Evolutionary conservation across 306 rosid genomes (phyloP), one percentile per base, ranked within the genome.

Genomic region (Inga oerstediana): DNA sequence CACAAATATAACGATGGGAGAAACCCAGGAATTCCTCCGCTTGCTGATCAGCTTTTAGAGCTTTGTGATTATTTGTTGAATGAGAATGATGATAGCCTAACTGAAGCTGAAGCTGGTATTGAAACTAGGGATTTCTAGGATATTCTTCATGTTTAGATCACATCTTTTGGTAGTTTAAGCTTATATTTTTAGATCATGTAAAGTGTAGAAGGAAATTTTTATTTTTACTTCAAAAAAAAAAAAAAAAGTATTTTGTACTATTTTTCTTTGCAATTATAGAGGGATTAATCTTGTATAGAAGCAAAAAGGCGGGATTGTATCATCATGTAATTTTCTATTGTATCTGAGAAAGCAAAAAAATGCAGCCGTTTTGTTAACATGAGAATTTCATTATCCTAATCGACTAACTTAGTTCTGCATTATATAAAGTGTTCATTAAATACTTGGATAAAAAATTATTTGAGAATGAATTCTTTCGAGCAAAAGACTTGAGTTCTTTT

Each of bases 1-100:
- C 99, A 95, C 74, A 82, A 22, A 85, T 96, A 96, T 67, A 96
- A 96, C 32, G 93, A 92, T 8, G 91, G 98, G 20, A 89, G 98
- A 72, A 91, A 96, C 81, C 99, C 99, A 7, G 91, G 92, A 49
- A 96, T 96, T 80, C 99, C 99, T 51, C 99, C 99, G 65, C 84
- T 92, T 81, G 98, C 99, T 1, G 99, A 96, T 84, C 91, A 88
- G 91, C 98, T 92, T 83, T 86, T 96, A 80, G 96, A 88, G 88
- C 84, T 91, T 84, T 96, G 98, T 88, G 99, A 96, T 83, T 90
- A 77, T 84, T 88, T 96, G 86, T 86, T 96, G 83, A 83, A 86
- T 66, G 93, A 90, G 85, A 90, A 91, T 46, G 98, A 93, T 54
- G 98, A 92, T 17, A 88, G 70, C 87, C 90, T 96, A 78, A 92